Conservation (phyloP, 495 filamentous ascomycete species). For the Penicillium waksmanii region DNA sequence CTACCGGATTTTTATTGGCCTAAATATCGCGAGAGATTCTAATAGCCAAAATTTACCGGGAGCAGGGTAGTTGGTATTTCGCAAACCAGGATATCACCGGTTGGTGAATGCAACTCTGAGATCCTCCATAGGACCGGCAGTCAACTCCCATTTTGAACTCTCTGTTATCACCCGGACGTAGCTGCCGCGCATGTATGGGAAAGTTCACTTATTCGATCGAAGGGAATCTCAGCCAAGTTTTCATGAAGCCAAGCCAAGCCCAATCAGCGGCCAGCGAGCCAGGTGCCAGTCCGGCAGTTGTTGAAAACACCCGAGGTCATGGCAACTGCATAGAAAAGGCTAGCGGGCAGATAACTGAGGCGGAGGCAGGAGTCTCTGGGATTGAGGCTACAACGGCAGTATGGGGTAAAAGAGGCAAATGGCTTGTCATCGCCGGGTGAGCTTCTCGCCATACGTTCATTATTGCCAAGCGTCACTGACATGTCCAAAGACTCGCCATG, state of each 20-base stretch:
- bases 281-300: background rate
- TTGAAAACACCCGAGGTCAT: background rate
- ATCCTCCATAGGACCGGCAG: too few relatives aligned
- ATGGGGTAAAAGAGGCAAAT: constrained; percentile 46
- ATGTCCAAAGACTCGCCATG: constrained; percentile 35
- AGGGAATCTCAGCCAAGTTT: background rate
- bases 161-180: too few relatives aligned
- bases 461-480: background rate
- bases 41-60: too few relatives aligned
- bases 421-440: constrained; percentile 48
- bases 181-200: background rate
- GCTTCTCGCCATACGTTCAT: constrained; percentile 3
- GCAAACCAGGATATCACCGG: too few relatives aligned
- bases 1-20: too few relatives aligned
- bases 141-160: too few relatives aligned
- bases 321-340: background rate
- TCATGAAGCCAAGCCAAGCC: background rate
- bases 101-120: too few relatives aligned
- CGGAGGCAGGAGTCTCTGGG: constrained; percentile 5
- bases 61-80: too few relatives aligned
- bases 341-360: background rate
- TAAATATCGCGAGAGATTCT: too few relatives aligned
- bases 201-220: background rate
- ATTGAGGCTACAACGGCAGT: constrained; percentile 23
- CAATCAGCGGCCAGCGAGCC: background rate